phyloP scores from a whole-genome alignment of 2,329 filamentous ascomycete genomes.

The Botrytis fabae region DNA sequence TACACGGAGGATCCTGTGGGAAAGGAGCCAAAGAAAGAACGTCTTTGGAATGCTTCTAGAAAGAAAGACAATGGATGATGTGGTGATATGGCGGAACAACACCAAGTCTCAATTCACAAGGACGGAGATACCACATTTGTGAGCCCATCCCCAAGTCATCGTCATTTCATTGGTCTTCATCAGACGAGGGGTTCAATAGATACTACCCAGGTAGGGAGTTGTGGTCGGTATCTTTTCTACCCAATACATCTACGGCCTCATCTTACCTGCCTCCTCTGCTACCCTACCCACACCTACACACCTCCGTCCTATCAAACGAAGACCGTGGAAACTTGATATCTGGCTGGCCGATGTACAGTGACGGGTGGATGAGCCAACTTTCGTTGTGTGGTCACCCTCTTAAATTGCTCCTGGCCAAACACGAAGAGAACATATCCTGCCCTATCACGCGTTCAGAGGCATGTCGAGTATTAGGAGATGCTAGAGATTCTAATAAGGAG shows the following conservation, averaged over 20 bases:
- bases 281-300: neutral
- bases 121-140: neutral
- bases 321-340: neutral
- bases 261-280: neutral
- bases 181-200: neutral
- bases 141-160: neutral
- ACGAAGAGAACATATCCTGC: neutral
- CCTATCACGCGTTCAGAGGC: neutral
- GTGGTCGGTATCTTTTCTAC: neutral
- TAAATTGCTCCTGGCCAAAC: neutral
- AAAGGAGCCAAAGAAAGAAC: neutral
- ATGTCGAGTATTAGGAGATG: neutral
- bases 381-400: neutral
- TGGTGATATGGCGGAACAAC: neutral
- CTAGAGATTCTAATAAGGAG: neutral
- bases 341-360: neutral
- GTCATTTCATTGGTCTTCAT: conserved; percentile 2
- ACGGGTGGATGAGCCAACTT: conserved; percentile 1
- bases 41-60: neutral
- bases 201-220: neutral
- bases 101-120: too few relatives aligned
- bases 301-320: conserved; percentile 6
- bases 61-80: neutral
- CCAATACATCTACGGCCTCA: neutral
- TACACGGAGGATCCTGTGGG: neutral